Conservation (phyloP, 495 filamentous ascomycete genomes). For the Parmelia sp. region DNA sequence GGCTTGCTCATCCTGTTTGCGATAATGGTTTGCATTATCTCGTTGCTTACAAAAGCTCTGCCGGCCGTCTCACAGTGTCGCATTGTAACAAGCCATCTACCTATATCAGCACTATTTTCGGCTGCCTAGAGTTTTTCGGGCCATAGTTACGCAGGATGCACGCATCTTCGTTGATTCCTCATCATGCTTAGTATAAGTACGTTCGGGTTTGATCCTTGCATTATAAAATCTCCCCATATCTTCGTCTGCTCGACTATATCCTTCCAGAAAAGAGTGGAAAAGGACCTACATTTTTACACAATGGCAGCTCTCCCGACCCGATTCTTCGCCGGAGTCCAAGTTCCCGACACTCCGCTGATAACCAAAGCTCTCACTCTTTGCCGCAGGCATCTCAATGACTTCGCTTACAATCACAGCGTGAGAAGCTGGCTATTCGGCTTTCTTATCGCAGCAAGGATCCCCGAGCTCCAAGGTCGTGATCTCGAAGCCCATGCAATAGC, state of each 20-base stretch:
- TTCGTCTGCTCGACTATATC: too few relatives aligned
- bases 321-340: slow-evolving; percentile 23
- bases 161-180: too few relatives aligned
- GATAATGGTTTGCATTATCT: too few relatives aligned
- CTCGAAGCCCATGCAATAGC: slow-evolving; percentile 44
- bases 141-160: too few relatives aligned
- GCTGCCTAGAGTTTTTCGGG: background rate
- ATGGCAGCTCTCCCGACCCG: background rate
- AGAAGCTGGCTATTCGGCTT: slow-evolving; percentile 42
- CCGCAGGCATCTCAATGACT: slow-evolving; percentile 30
- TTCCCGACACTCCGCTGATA: slow-evolving; percentile 39
- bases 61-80: too few relatives aligned
- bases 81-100: background rate
- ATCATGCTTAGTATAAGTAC: too few relatives aligned
- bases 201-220: too few relatives aligned
- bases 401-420: slow-evolving; percentile 44
- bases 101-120: background rate
- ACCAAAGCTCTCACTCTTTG: slow-evolving; percentile 37
- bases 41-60: too few relatives aligned
- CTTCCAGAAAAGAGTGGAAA: too few relatives aligned
- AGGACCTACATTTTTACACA: background rate
- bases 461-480: slow-evolving; percentile 33
- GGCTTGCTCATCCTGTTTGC: too few relatives aligned
- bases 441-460: slow-evolving; percentile 35
- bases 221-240: too few relatives aligned